Percentiles rank a stretch among this genome's conserved stretches.
These are phyloP conservation scores for Aspergillus ustus DNA, from an alignment of 2,329 filamentous ascomycete genomes.

Conservation along the genomic window DNA sequence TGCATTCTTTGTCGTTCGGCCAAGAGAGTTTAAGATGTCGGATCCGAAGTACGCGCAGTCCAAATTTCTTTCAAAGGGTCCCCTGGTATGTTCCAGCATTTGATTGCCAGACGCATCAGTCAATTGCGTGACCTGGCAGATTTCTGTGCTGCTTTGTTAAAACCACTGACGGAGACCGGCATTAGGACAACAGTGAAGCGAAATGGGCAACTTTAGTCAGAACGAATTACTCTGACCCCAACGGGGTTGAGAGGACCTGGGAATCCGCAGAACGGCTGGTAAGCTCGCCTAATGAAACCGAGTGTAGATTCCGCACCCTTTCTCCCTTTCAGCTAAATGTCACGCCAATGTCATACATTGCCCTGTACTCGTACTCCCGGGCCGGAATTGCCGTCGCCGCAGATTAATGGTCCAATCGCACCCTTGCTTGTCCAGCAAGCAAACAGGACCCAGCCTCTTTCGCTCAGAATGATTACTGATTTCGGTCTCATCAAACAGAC, in stretches of 20 bases:
- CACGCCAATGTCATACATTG: background rate
- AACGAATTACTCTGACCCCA: conserved; percentile 48
- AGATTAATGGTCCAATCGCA: background rate
- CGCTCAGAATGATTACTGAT: conserved; percentile 9
- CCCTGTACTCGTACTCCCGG: background rate
- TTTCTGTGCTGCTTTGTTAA: background rate
- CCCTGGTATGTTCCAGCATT: conserved; percentile 35
- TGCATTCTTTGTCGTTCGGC: background rate
- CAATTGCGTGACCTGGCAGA: background rate
- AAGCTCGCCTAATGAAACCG: conserved; percentile 7
- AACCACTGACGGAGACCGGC: background rate
- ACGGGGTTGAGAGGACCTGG: conserved; percentile 49
- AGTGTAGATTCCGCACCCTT: background rate
- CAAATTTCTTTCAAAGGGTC: conserved; percentile 36
- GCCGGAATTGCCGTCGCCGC: background rate
- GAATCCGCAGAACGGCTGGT: conserved; percentile 52
- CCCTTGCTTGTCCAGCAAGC: conserved; percentile 3
- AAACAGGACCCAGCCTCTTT: background rate
- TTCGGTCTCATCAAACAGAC: conserved; percentile 34
- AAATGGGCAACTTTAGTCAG: conserved; percentile 50
- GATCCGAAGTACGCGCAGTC: conserved; percentile 31
- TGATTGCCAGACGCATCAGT: background rate
- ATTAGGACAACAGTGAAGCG: conserved; percentile 44
- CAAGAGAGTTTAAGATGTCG: conserved; percentile 25
- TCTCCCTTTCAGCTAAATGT: background rate